Evolutionary conservation across 345 rosid species (phyloP).

Genomic region (Dovyalis caffra): DNA sequence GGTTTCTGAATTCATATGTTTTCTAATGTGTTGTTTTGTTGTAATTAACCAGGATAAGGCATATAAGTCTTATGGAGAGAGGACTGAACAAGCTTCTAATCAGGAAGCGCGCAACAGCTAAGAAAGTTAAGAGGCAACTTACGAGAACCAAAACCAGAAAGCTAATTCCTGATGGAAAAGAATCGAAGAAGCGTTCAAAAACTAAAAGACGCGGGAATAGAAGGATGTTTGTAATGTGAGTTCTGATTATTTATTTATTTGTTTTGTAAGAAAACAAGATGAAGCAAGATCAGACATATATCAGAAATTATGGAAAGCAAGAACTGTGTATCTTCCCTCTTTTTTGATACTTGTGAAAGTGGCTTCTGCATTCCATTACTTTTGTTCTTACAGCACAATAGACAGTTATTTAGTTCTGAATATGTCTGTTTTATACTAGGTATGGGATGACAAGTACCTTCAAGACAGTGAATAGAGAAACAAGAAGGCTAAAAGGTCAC

Average conservation of each 20-base stretch:
- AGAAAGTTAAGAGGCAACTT: background rate
- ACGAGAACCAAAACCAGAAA: background rate
- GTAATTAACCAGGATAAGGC: slow-evolving; percentile 14
- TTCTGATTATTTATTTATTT: background rate
- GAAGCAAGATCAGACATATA: background rate
- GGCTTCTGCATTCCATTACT: slow-evolving; percentile 12
- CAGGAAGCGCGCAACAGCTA: background rate
- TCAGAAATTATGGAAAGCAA: background rate
- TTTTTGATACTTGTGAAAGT: background rate
- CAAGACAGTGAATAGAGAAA: background rate
- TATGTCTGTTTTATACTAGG: too few relatives aligned
- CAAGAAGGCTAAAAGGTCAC: background rate
- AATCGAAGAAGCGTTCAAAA: background rate
- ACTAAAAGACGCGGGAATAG: background rate
- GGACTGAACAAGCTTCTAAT: background rate
- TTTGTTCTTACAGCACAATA: slow-evolving; percentile 15
- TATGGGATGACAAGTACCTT: background rate
- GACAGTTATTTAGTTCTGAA: slow-evolving; percentile 13
- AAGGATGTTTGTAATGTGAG: background rate
- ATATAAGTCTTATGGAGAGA: background rate
- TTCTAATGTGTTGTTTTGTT: background rate
- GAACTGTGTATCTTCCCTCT: background rate
- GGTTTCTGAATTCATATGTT: background rate
- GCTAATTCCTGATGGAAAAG: slow-evolving; percentile 9
- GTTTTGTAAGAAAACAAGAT: background rate